These are phyloP conservation scores for Cladosporium cucumerinum DNA, from an alignment of 2,329 filamentous ascomycete species.

Conservation along the genomic window DNA sequence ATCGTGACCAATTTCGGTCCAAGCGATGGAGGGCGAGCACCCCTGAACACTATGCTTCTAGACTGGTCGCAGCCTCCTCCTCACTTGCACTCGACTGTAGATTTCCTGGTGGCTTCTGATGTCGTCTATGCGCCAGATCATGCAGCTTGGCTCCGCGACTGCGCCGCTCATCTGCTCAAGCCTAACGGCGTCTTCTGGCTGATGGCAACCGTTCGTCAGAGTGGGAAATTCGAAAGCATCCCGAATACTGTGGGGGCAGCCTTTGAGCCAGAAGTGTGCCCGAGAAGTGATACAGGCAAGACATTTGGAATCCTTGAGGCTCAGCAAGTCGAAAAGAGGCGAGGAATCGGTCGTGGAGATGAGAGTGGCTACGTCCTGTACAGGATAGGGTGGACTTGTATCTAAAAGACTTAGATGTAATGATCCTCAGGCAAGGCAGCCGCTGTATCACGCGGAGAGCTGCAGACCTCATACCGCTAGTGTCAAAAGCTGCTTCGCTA, in stretches of 20 bases:
- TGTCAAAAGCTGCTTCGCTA: background rate
- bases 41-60: background rate
- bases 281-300: background rate
- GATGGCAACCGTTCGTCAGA: background rate
- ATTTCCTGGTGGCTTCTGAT: background rate
- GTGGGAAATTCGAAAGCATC: background rate
- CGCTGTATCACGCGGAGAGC: background rate
- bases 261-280: background rate
- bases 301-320: background rate
- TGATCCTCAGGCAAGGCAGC: background rate
- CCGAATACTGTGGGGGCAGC: background rate
- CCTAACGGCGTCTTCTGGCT: background rate
- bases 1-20: background rate
- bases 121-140: background rate
- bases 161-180: background rate
- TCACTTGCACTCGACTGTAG: background rate
- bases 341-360: background rate
- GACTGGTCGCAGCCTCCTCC: background rate
- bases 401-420: background rate
- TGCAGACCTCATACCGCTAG: background rate
- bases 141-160: conserved; percentile 1
- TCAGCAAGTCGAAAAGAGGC: conserved; percentile 1
- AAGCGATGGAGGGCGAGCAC: background rate
- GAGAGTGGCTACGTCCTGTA: background rate
- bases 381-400: background rate